phyloP scores from a whole-genome alignment of 2,329 filamentous ascomycete species.

The Beauveria caledonica region DNA sequence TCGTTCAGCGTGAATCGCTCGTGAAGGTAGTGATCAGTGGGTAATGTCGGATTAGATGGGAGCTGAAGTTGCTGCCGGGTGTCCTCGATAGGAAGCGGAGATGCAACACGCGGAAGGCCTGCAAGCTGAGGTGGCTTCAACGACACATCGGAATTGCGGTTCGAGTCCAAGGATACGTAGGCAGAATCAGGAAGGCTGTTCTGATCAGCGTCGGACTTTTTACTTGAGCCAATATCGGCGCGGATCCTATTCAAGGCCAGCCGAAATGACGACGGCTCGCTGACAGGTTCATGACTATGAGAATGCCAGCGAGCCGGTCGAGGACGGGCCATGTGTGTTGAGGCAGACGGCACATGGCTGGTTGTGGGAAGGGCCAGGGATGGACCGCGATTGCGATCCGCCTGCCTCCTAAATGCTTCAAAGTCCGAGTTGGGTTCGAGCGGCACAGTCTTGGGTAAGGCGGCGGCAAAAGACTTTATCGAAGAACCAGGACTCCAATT shows the following conservation, averaged over 20 bases:
- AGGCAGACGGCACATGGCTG: slow-evolving; percentile 24
- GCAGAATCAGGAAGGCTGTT: slow-evolving; percentile 44
- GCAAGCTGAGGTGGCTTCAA: slow-evolving; percentile 32
- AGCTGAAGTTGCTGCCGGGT: slow-evolving; percentile 12
- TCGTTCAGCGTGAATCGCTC: slow-evolving; percentile 47
- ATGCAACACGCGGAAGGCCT: slow-evolving; percentile 36
- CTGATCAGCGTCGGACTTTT: slow-evolving; percentile 24
- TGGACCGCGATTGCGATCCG: slow-evolving; percentile 52
- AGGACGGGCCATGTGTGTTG: slow-evolving; percentile 28
- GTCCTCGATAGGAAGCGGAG: slow-evolving; percentile 25
- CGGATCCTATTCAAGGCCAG: slow-evolving; percentile 6
- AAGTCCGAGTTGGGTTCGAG: slow-evolving; percentile 74
- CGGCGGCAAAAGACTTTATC: slow-evolving; percentile 59
- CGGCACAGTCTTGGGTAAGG: slow-evolving; percentile 60
- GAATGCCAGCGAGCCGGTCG: slow-evolving; percentile 40
- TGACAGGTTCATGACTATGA: slow-evolving; percentile 21
- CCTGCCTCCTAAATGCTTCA: slow-evolving; percentile 66
- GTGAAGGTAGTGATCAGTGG: slow-evolving; percentile 40
- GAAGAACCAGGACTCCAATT: slow-evolving; percentile 72
- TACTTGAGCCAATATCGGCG: slow-evolving; percentile 5
- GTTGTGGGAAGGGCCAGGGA: slow-evolving; percentile 40
- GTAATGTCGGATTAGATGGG: slow-evolving; percentile 14
- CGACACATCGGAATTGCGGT: slow-evolving; percentile 43
- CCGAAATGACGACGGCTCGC: slow-evolving; percentile 5
- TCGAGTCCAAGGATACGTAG: slow-evolving; percentile 46